Evolutionary conservation across 352 stramenopile species (phyloP).

Genomic region (Pseudoperonospora humuli): DNA sequence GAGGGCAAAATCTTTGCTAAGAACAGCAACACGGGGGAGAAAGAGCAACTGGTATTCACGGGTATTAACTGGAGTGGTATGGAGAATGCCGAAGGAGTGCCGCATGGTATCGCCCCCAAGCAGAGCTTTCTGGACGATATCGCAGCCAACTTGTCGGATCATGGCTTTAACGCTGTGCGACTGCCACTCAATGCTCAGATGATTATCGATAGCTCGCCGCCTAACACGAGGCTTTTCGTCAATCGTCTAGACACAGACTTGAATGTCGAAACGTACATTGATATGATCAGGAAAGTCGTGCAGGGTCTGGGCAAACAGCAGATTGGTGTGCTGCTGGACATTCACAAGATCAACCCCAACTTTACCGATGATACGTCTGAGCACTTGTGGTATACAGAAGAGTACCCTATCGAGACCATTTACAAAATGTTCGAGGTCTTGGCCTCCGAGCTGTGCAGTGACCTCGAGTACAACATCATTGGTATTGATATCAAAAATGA

Average conservation of each 20-base stretch:
- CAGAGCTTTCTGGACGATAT: conserved; percentile 70
- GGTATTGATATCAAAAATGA: conserved; percentile 83
- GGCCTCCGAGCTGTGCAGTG: conserved; percentile 54
- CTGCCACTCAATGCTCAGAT: conserved; percentile 80
- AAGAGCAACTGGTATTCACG: conserved; percentile 68
- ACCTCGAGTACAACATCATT: conserved; percentile 81
- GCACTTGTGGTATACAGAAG: conserved; percentile 62
- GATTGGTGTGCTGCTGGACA: conserved; percentile 74
- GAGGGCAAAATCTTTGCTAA: conserved; percentile 60
- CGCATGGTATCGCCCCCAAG: conserved; percentile 58
- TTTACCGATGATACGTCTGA: conserved; percentile 68
- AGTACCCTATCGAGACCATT: conserved; percentile 42
- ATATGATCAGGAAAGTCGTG: conserved; percentile 83
- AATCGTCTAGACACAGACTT: conserved; percentile 50
- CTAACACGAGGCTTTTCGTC: conserved; percentile 61
- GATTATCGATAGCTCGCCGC: conserved; percentile 58
- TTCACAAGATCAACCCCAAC: conserved; percentile 78
- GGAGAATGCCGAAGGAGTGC: conserved; percentile 73
- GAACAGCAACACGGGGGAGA: conserved; percentile 35
- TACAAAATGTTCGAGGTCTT: conserved; percentile 70
- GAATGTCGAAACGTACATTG: conserved; percentile 63
- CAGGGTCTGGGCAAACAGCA: conserved; percentile 72
- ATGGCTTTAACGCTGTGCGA: conserved; percentile 70
- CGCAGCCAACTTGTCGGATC: conserved; percentile 46
- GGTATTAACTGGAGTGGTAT: conserved; percentile 86